Base-by-base conservation (phyloP, 148 eudicot genomes). In the Euryodendron excelsum region DNA sequence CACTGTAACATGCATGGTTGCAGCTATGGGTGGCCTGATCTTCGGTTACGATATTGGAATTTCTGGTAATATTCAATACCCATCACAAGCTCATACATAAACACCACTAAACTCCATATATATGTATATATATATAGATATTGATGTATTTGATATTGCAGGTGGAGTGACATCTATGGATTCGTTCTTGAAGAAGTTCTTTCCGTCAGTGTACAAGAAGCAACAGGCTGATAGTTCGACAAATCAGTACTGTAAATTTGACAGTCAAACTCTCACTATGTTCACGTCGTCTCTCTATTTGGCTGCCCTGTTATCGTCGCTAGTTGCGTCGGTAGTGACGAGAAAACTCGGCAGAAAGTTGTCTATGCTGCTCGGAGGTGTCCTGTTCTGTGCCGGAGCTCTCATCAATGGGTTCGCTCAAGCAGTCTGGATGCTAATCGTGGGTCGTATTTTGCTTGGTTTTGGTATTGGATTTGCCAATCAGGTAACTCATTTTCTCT, bases 11-110 rank as follows among this genome's bases (percentile, higher is more conserved):
- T 93, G 98, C 78, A 82, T 93, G 37, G 80, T 93, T 34, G 98
- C 92, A 14, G 91, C 96, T 89, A 93, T 90, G 95, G 98, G 98
- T 21, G 98, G 98, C 56, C 88, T 93, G 15, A 91, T 93, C 59
- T 93, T 93, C 64, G 97, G 97, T 62, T 93, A 93, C 75, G 97
- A 93, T 50, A 89, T 93, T 41, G 97, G 97, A 10, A 93, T 93
- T 75, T 93, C 98, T 69, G 95, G 97, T 88, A 84, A 6, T 39
- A 28, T 10, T 28, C 5, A 62, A 21, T 2, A 62, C 17, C 33
- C 14, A 27, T 13, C 53, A n/a, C n/a, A n/a, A n/a, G n/a, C n/a
- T n/a, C n/a, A n/a, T n/a, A n/a, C n/a, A n/a, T n/a, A n/a, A n/a
- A n/a, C n/a, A 48, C 53, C 14, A 12, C 14, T 48, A 3, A 5